Conservation (phyloP, 768 basidiomycete species). For the Amanita molliuscula region DNA sequence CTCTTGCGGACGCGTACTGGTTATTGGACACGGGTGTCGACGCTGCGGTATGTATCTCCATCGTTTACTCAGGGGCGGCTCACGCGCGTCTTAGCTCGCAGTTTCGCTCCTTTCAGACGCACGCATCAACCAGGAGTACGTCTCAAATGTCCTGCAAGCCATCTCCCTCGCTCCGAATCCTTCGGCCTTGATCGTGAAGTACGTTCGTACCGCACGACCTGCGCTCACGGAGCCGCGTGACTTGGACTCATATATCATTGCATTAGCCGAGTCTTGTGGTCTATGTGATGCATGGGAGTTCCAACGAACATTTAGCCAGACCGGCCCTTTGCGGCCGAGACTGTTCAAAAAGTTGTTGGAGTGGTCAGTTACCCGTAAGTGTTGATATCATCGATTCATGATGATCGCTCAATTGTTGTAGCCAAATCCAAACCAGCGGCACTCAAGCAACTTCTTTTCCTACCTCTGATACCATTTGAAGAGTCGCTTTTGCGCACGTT, state of each 20-base stretch:
- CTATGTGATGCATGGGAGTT: slow-evolving; percentile 69
- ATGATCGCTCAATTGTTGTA: slow-evolving; percentile 12
- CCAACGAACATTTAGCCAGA: slow-evolving; percentile 60
- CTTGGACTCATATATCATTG: slow-evolving; percentile 57
- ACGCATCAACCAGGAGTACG: slow-evolving; percentile 65
- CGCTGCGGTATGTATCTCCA: slow-evolving; percentile 37
- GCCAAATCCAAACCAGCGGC: slow-evolving; percentile 49
- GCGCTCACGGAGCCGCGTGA: slow-evolving; percentile 58
- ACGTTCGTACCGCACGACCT: slow-evolving; percentile 69
- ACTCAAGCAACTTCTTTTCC: slow-evolving; percentile 50
- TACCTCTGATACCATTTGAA: slow-evolving; percentile 61
- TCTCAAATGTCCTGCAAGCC: slow-evolving; percentile 68
- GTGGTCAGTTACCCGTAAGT: slow-evolving; percentile 66
- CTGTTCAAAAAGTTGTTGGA: slow-evolving; percentile 50
- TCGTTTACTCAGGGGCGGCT: background rate
- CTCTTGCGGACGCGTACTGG: slow-evolving; percentile 82
- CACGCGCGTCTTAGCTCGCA: slow-evolving; percentile 37
- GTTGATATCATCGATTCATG: background rate
- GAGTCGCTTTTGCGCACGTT: slow-evolving; percentile 44
- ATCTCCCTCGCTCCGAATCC: slow-evolving; percentile 41
- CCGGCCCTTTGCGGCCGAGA: slow-evolving; percentile 37
- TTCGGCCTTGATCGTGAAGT: slow-evolving; percentile 53
- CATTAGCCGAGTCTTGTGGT: slow-evolving; percentile 48
- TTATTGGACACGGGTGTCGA: slow-evolving; percentile 62
- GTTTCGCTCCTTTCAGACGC: slow-evolving; percentile 65